phyloP scores from a whole-genome alignment of 371 early-diverging fungal species.

The Choanephora cucurbitarum region DNA sequence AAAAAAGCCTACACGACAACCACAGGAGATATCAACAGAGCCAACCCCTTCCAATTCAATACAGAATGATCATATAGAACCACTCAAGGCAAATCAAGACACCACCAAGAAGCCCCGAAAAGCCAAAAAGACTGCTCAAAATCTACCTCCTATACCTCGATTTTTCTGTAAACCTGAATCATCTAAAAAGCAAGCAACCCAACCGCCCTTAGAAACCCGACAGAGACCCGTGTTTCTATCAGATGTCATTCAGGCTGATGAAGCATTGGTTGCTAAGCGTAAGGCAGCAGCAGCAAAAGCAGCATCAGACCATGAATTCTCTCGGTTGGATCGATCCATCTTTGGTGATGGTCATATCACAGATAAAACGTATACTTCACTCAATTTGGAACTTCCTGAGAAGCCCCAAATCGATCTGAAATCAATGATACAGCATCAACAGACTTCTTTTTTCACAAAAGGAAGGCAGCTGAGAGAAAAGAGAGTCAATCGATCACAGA shows the following conservation, averaged over 20 bases:
- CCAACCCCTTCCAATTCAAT: background rate
- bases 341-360: slow-evolving; percentile 9
- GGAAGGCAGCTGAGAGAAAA: background rate
- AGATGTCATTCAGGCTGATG: background rate
- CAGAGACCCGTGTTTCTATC: background rate
- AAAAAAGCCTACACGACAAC: background rate
- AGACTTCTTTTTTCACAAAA: background rate
- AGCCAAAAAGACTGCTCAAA: background rate
- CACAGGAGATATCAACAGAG: background rate
- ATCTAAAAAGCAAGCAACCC: background rate
- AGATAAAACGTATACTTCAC: background rate
- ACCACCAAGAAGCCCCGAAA: background rate
- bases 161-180: background rate
- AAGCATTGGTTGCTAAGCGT: no score
- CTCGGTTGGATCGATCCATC: slow-evolving; percentile 9
- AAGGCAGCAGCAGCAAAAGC: background rate
- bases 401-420: background rate
- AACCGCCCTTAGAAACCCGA: background rate
- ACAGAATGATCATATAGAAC: background rate
- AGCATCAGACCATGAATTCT: slow-evolving; percentile 16
- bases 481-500: background rate
- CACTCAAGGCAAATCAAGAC: background rate
- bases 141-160: background rate
- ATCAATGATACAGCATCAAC: background rate
- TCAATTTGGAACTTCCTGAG: background rate